Percentiles rank a stretch among this genome's conserved stretches.
phyloP scores from a whole-genome alignment of 345 rosid genomes.

The Camelina laxa region DNA sequence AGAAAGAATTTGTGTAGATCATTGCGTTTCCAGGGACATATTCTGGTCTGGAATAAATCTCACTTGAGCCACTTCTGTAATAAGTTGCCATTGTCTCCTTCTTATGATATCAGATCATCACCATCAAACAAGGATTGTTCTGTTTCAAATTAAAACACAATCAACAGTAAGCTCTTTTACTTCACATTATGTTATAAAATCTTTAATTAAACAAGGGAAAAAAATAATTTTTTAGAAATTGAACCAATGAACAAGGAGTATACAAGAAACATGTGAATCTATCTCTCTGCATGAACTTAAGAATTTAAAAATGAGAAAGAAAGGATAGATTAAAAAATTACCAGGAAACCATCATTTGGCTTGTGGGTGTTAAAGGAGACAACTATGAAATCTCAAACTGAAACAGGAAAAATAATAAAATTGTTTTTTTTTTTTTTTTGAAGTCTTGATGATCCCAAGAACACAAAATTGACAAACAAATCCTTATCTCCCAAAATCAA shows the following conservation, averaged over 20 bases:
- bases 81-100: constrained; percentile 32
- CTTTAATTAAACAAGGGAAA: not conserved
- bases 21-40: constrained; percentile 30
- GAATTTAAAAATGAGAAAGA: not conserved
- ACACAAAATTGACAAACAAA: constrained; percentile 45
- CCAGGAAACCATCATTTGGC: constrained; percentile 53
- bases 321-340: constrained; percentile 50
- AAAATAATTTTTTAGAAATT: not conserved
- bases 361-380: constrained; percentile 57
- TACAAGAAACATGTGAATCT: constrained; percentile 20
- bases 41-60: constrained; percentile 24
- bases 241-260: not conserved
- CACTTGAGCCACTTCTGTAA: constrained; percentile 38
- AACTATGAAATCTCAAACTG: constrained; percentile 48
- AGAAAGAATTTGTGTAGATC: constrained; percentile 39
- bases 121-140: constrained; percentile 16
- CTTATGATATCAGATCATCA: constrained; percentile 10
- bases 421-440: constrained; percentile 12
- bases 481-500: constrained; percentile 12
- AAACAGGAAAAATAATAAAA: constrained; percentile 35
- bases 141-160: constrained; percentile 29
- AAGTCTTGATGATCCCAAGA: constrained; percentile 58
- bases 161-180: not conserved
- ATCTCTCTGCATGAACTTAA: constrained; percentile 10
- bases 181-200: not conserved